Evolutionary conservation across 345 rosid species (phyloP).

Genomic region (Reutealis trisperma): DNA sequence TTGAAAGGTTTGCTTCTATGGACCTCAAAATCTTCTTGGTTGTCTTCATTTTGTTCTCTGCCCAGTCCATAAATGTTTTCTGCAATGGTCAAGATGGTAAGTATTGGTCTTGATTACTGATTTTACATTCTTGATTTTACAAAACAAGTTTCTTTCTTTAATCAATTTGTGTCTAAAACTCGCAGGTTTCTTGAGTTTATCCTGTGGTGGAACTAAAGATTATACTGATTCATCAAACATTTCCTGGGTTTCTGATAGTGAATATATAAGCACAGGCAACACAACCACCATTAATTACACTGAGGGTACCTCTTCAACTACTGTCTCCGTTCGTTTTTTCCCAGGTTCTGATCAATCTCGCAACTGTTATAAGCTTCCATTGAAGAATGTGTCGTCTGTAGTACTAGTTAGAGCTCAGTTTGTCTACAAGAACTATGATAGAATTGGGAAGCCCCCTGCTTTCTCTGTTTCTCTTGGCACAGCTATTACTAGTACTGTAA

Average conservation of each 20-base stretch:
- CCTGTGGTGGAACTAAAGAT: constrained; percentile 63
- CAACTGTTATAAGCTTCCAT: constrained; percentile 62
- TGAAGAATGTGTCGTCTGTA: constrained; percentile 51
- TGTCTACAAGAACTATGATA: constrained; percentile 75
- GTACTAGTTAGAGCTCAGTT: constrained; percentile 75
- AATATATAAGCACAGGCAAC: constrained; percentile 62
- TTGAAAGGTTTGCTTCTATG: constrained; percentile 35
- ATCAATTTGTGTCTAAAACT: constrained; percentile 8
- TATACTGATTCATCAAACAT: constrained; percentile 55
- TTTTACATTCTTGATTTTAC: not conserved
- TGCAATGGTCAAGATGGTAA: constrained; percentile 69
- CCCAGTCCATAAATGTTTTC: constrained; percentile 39
- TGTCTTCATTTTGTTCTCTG: constrained; percentile 40
- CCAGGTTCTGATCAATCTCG: constrained; percentile 43
- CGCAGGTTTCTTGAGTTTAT: constrained; percentile 84
- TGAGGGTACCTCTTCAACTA: constrained; percentile 39
- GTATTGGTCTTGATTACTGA: not conserved
- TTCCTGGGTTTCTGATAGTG: constrained; percentile 62
- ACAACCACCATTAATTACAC: constrained; percentile 37
- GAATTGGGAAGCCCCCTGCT: constrained; percentile 59
- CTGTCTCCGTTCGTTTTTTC: constrained; percentile 59
- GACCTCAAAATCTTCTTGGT: constrained; percentile 44
- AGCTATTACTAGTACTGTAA: constrained; percentile 53
- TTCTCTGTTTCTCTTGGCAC: constrained; percentile 74
- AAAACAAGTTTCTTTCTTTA: not conserved